These are phyloP conservation scores for Boletus coccyginus DNA, from an alignment of 768 basidiomycete species.

Conservation along the genomic window DNA sequence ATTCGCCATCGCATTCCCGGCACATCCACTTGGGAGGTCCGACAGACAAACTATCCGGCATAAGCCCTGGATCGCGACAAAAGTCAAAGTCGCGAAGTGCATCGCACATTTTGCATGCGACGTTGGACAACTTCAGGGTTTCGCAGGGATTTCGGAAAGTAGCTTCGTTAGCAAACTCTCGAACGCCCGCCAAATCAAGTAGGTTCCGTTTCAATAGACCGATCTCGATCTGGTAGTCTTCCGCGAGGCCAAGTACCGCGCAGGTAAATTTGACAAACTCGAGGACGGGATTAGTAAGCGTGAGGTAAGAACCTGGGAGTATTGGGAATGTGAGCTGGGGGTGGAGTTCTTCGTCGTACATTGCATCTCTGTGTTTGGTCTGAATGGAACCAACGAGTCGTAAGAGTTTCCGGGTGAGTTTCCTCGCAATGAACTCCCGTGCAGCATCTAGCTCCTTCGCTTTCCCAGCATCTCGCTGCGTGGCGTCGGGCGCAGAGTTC, in stretches of 20 bases:
- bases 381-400: conserved; percentile 62
- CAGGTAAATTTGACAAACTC: conserved; percentile 89
- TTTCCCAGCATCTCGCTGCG: conserved; percentile 67
- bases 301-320: conserved; percentile 83
- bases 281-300: conserved; percentile 74
- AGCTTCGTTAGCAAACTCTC: conserved; percentile 85
- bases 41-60: conserved; percentile 52
- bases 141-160: conserved; percentile 91
- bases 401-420: conserved; percentile 79
- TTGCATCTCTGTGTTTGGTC: conserved; percentile 57
- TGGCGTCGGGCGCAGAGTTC: conserved; percentile 58
- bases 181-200: conserved; percentile 81
- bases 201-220: conserved; percentile 86
- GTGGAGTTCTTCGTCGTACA: conserved; percentile 50
- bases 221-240: conserved; percentile 82
- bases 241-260: conserved; percentile 75
- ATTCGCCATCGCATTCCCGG: conserved; percentile 74
- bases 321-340: conserved; percentile 76
- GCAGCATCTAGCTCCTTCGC: conserved; percentile 64
- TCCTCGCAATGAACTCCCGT: conserved; percentile 73
- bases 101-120: conserved; percentile 88
- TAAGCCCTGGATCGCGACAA: conserved; percentile 84
- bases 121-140: conserved; percentile 76
- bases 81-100: conserved; percentile 89
- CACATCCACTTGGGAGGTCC: conserved; percentile 65